A percentile compares a stretch with the other conserved stretches of the same genome.
Evolutionary conservation across 345 rosid genomes (phyloP).

Genomic region (Syzygium aromaticum): DNA sequence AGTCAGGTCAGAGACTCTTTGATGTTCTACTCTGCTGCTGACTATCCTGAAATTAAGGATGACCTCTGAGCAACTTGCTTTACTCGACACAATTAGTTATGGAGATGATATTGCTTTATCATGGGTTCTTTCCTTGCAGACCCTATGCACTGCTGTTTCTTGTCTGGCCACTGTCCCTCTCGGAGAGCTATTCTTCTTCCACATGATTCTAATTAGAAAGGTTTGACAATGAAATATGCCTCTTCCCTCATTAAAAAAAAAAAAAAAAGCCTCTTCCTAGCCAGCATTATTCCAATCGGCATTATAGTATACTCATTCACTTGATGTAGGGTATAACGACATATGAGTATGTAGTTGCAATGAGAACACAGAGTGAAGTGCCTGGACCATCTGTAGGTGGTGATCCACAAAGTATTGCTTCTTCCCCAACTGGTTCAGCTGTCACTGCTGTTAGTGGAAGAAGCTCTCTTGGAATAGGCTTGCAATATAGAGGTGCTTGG

Average conservation of each 20-base stretch:
- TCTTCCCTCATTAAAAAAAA: neutral
- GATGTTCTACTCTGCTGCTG: neutral
- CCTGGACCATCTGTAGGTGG: conserved; percentile 69
- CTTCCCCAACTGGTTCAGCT: conserved; percentile 84
- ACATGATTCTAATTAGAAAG: conserved; percentile 79
- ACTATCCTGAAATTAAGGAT: neutral
- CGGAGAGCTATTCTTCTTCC: conserved; percentile 91
- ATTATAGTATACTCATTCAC: neutral
- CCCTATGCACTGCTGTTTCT: conserved; percentile 67
- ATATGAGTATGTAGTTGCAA: conserved; percentile 85
- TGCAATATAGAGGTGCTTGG: conserved; percentile 86
- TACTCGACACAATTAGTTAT: neutral
- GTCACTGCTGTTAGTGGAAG: conserved; percentile 77
- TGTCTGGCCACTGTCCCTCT: conserved; percentile 74
- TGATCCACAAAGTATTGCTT: conserved; percentile 59
- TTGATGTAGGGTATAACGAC: conserved; percentile 77
- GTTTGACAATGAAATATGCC: conserved; percentile 16
- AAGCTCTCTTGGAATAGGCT: conserved; percentile 78
- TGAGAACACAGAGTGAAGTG: conserved; percentile 80
- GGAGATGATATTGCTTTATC: neutral
- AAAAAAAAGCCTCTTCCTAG: neutral
- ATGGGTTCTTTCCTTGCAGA: conserved; percentile 27
- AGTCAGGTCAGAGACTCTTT: neutral
- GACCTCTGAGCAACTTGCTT: neutral
- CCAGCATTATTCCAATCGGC: neutral